Base-by-base conservation (phyloP, 805 yeast species). In the Hanseniaspora mollemarum region DNA sequence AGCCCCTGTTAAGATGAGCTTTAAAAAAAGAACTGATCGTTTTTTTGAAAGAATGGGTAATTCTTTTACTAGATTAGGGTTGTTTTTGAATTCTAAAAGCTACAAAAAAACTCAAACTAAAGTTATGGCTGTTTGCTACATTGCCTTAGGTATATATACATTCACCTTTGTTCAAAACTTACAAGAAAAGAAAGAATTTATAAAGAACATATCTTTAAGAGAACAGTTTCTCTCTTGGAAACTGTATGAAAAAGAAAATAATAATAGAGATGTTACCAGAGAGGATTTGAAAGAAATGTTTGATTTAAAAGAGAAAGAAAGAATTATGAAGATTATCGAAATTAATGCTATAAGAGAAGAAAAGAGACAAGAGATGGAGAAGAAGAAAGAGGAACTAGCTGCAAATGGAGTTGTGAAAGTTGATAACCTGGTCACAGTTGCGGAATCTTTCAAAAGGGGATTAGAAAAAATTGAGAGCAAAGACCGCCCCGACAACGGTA, bases 401-500 rank as follows among this genome's bases (percentile, higher is more conserved):
- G 33, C 29, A 39, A 46, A 42, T 3, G 44, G 51, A 1, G 18
- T 12, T 13, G 25, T 39, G 15, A 39, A n/a, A 3, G 12, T 46
- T 16, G 32, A 25, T 18, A 21, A 38, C 21, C 29, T 36, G 18
- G 32, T 36, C 2, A 46, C n/a, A 7, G 22, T 46, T 46, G 43
- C 40, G 2, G 72, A 73, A 49, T 72, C 74, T 49, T 82, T 82
- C 64, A 74, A 76, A 54, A 78, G 74, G 58, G 73, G 74, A 45
- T 71, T 82, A 71, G 80, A 87, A 5, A 75, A 76, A 57, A 77
- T 73, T 60, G 76, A 82, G 55, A 60, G 83, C 38, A 76, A 75
- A n/a, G 68, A 74, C 19, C 75, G 80, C 52, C 84, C 86, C 48
- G 71, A 76, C 52, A 73, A 72, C 59, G 80, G 83, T 78, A 71